A percentile compares a stretch with the other conserved stretches of the same genome.
Evolutionary conservation across 805 yeast species (phyloP).

Genomic region (Blastobotrys americana): DNA sequence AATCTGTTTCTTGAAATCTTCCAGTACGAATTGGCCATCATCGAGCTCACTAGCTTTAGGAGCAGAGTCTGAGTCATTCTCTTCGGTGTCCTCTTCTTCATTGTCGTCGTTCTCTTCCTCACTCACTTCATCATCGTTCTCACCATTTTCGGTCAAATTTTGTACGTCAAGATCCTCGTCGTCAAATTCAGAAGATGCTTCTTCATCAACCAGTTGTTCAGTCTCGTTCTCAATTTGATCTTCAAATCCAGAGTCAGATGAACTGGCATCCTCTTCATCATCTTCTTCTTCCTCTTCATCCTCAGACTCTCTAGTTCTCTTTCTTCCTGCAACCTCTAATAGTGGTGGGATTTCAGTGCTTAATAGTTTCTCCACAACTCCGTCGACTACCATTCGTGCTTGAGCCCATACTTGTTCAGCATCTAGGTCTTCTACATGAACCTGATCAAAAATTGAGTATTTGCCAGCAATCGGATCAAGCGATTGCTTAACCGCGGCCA

Average conservation of each 20-base stretch:
- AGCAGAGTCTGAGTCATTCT: constrained; percentile 9
- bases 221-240: constrained; percentile 20
- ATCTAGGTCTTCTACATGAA: constrained; percentile 79
- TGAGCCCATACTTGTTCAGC: constrained; percentile 93
- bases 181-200: constrained; percentile 28
- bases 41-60: constrained; percentile 59
- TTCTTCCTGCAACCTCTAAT: constrained; percentile 14
- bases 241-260: constrained; percentile 25
- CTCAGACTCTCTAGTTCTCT: constrained; percentile 18
- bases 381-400: constrained; percentile 75
- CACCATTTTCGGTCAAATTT: constrained; percentile 23
- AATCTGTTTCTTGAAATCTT: constrained; percentile 73
- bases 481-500: constrained; percentile 35
- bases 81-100: constrained; percentile 25
- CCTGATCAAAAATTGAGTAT: constrained; percentile 66
- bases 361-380: constrained; percentile 58
- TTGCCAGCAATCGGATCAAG: constrained; percentile 52
- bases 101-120: constrained; percentile 20
- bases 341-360: constrained; percentile 49
- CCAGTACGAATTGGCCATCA: constrained; percentile 78
- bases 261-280: constrained; percentile 16
- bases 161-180: constrained; percentile 24
- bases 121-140: constrained; percentile 26
- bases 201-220: constrained; percentile 27
- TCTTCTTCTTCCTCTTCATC: constrained; percentile 26